A percentile compares a stretch with the other conserved stretches of the same genome.
phyloP scores from a whole-genome alignment of 2,329 filamentous ascomycete genomes.

The Ploettnerulaceae sp. region DNA sequence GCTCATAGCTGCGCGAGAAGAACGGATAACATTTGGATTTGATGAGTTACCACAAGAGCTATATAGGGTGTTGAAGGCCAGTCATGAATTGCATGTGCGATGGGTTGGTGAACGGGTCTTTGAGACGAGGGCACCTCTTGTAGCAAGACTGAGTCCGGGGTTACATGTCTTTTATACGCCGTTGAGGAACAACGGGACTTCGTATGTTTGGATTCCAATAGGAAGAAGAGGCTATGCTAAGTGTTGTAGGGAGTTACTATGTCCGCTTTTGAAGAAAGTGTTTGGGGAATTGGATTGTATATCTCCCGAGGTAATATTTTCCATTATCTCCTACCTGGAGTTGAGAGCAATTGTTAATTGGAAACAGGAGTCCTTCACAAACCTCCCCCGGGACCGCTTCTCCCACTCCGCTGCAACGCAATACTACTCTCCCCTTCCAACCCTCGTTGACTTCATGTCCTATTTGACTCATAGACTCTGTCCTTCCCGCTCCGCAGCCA shows the following conservation, averaged over 20 bases:
- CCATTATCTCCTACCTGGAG: not conserved
- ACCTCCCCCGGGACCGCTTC: slow-evolving; percentile 54
- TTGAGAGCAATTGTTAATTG: slow-evolving; percentile 9
- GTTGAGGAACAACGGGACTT: slow-evolving; percentile 22
- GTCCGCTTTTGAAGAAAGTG: slow-evolving; percentile 49
- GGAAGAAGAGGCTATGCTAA: slow-evolving; percentile 5
- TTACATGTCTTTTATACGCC: slow-evolving; percentile 77
- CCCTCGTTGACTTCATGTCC: slow-evolving; percentile 48
- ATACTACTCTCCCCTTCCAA: slow-evolving; percentile 62
- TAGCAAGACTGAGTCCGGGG: slow-evolving; percentile 71
- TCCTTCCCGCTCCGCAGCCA: slow-evolving; percentile 20
- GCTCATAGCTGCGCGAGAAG: slow-evolving; percentile 68
- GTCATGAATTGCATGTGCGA: slow-evolving; percentile 70
- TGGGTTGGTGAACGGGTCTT: slow-evolving; percentile 63
- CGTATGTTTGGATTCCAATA: slow-evolving; percentile 15
- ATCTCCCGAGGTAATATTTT: slow-evolving; percentile 39
- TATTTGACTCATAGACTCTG: slow-evolving; percentile 53
- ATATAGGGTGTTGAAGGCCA: slow-evolving; percentile 54
- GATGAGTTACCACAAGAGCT: slow-evolving; percentile 70
- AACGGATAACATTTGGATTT: slow-evolving; percentile 68
- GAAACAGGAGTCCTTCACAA: slow-evolving; percentile 55
- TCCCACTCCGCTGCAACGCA: slow-evolving; percentile 60
- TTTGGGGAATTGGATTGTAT: slow-evolving; percentile 57
- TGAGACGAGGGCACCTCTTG: slow-evolving; percentile 61
- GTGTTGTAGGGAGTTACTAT: slow-evolving; percentile 46